phyloP scores from a whole-genome alignment of 164 flowering plant genomes.

The Magnolia kwangsiensis region DNA sequence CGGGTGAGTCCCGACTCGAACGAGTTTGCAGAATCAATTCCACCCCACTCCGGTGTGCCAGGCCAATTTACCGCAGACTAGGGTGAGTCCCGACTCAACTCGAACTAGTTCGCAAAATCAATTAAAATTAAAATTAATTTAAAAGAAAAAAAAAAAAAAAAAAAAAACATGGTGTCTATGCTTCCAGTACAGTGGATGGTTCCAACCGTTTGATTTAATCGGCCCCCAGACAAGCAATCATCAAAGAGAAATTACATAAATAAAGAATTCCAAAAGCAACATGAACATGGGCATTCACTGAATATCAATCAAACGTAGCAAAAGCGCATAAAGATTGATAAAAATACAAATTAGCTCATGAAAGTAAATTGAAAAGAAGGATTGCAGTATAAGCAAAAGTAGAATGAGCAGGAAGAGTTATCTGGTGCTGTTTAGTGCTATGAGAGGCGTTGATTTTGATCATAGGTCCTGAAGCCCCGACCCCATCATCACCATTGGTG shows the following conservation, averaged over 20 bases:
- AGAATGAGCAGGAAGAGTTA: slow-evolving; percentile 50
- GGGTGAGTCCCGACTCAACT: no score
- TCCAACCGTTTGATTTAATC: no score
- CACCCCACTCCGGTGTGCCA: no score
- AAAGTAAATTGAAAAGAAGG: not conserved
- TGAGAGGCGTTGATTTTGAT: slow-evolving; percentile 52
- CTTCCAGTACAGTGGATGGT: no score
- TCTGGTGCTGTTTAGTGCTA: slow-evolving; percentile 40
- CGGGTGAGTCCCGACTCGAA: no score
- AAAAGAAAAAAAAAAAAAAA: no score
- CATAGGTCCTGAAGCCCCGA: slow-evolving; percentile 28
- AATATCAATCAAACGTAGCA: not conserved
- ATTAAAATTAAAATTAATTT: no score
- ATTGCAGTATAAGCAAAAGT: slow-evolving; percentile 45
- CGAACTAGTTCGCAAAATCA: no score
- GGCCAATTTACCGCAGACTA: no score
- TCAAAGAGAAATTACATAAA: not conserved
- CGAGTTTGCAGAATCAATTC: no score
- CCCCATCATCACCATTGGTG: slow-evolving; percentile 15
- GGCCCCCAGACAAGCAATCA: not conserved
- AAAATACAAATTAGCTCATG: not conserved
- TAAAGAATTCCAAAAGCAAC: not conserved
- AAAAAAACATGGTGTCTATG: no score
- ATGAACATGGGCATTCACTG: not conserved
- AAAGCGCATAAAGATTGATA: not conserved